Base-by-base conservation (phyloP, 441 rosid genomes). In the Raphanus hybrid region DNA sequence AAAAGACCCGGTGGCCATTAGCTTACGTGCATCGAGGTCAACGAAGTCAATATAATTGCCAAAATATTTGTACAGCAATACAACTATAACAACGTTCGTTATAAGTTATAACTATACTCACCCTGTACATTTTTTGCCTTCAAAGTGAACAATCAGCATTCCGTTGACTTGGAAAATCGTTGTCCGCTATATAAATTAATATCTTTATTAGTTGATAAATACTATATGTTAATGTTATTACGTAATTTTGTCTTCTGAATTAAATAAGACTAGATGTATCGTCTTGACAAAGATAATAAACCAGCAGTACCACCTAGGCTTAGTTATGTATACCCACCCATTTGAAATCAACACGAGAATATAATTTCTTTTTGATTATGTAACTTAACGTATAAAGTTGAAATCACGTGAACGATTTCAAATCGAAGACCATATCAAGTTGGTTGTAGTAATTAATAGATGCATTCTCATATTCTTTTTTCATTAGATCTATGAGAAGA, bases 11-110 rank as follows among this genome's bases (percentile, higher is more conserved):
- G 71, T 64, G 75, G 58, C 63, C 26, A 58, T 66, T 48, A 61
- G 50, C 65, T 73, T 73, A 61, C 81, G 77, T 73, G 23, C 70
- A 73, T 73, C 74, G 77, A 72, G 77, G 81, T 78, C 81, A 78
- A 73, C 77, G 18, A 50, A 67, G 65, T 73, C 77, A 67, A 78
- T 55, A 11, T 1, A n/a, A 57, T 41, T 20, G 41, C 29, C 61
- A 54, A 34, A 69, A 69, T 50, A 14, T 75, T 12, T 55, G 43
- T 39, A 16, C 43, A 37, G 6, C 18, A 7, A 32, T 64, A n/a
- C 54, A 73, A n/a, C 26, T 60, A 16, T 11, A 37, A 15, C 27
- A 6, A 63, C 16, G 41, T 41, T 34, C 67, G 11, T 64, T 64
- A 6, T 64, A 11, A 18, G 63, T 43, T 20, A 67, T 8, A 4